phyloP scores from a whole-genome alignment of 768 basidiomycete species.

The Suillus tomentosus region DNA sequence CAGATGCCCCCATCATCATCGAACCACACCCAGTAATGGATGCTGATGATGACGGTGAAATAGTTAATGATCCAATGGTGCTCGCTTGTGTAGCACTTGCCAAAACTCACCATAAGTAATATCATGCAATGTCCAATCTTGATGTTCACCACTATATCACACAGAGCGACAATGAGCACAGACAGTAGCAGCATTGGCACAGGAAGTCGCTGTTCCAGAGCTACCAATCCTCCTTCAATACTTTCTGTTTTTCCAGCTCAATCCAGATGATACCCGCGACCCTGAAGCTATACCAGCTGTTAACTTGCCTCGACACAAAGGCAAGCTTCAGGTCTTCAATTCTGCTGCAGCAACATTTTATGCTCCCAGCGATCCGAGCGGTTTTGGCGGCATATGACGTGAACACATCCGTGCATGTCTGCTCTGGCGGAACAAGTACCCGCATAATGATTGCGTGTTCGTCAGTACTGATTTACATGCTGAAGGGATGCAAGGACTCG shows the following conservation, averaged over 20 bases:
- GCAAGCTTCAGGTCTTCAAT: background rate
- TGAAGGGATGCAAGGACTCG: constrained; percentile 18
- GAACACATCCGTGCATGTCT: constrained; percentile 24
- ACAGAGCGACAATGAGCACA: background rate
- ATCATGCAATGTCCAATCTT: background rate
- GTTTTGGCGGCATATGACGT: constrained; percentile 11
- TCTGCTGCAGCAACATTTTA: background rate
- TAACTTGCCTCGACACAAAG: background rate
- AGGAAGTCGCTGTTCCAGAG: background rate
- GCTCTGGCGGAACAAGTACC: constrained; percentile 17
- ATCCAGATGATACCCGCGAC: no score
- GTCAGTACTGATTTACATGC: constrained; percentile 11
- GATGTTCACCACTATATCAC: background rate
- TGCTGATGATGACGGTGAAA: background rate
- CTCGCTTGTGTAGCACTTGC: background rate
- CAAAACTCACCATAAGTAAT: background rate
- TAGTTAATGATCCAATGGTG: background rate
- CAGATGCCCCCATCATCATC: no score
- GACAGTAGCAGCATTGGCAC: background rate
- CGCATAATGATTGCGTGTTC: constrained; percentile 2
- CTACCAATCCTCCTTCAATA: background rate
- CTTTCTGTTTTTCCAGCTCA: background rate
- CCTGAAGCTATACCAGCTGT: background rate
- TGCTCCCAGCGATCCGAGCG: background rate
- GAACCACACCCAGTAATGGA: no score